These are phyloP conservation scores for Lactarius hengduanensis DNA, from an alignment of 768 basidiomycete species.

Conservation along the genomic window DNA sequence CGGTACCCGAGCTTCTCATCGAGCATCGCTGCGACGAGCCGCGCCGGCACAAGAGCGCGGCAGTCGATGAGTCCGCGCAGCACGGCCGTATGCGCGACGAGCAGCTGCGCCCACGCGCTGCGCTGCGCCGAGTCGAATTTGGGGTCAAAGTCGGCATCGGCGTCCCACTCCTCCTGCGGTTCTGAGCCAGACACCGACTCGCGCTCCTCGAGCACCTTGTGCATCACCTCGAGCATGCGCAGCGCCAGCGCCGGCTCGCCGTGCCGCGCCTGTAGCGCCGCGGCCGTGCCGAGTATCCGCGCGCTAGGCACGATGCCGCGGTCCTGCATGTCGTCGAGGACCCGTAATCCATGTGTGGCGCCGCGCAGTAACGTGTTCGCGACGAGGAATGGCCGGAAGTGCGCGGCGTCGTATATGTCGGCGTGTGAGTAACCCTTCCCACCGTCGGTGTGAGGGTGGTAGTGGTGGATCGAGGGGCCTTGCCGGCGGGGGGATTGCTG, in stretches of 20 bases:
- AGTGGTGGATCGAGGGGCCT: background rate
- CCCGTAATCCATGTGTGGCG: constrained; percentile 37
- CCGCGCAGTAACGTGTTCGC: constrained; percentile 38
- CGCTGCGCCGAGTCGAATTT: background rate
- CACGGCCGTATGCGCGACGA: constrained; percentile 5
- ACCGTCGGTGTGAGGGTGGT: no score
- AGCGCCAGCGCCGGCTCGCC: constrained; percentile 41
- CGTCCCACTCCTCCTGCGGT: background rate
- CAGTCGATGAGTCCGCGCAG: constrained; percentile 18
- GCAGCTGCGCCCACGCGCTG: background rate
- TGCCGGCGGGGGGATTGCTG: background rate
- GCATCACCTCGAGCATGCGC: constrained; percentile 37
- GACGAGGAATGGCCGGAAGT: constrained; percentile 57
- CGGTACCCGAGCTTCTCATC: constrained; percentile 6
- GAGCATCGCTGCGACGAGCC: constrained; percentile 3
- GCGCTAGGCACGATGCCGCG: constrained; percentile 46
- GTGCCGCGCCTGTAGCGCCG: constrained; percentile 44
- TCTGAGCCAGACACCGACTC: no score
- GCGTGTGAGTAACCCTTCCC: background rate
- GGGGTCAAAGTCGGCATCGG: background rate
- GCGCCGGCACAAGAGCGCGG: constrained; percentile 1
- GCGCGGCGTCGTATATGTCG: constrained; percentile 35
- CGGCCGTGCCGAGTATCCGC: constrained; percentile 52
- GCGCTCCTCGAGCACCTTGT: background rate
- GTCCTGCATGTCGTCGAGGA: constrained; percentile 54